Conservation (phyloP, 257 asterid genomes). For the Voacanga thouarsii region DNA sequence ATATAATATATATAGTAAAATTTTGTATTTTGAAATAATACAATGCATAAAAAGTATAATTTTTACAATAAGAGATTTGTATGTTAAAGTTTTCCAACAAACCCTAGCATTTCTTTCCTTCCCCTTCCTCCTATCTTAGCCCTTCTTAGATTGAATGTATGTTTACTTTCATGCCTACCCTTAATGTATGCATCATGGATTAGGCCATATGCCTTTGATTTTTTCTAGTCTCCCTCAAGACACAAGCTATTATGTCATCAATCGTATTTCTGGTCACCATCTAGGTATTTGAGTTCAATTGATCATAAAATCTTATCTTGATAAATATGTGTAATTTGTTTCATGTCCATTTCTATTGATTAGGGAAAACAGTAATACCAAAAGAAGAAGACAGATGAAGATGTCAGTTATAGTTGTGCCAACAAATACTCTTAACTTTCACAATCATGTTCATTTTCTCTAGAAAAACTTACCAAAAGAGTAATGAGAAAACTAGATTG, state of each 20-base stretch:
- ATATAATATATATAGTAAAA: no score
- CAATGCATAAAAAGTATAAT: no score
- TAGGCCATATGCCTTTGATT: neutral
- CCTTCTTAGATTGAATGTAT: neutral
- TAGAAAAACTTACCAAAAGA: slow-evolving; percentile 4
- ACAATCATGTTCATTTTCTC: slow-evolving; percentile 17
- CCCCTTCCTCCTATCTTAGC: neutral
- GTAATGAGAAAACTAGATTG: neutral
- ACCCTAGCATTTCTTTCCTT: neutral
- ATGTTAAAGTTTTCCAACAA: no score
- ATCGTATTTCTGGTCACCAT: neutral
- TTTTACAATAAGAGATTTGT: neutral
- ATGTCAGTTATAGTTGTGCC: neutral
- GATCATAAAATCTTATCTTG: neutral
- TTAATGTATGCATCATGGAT: neutral
- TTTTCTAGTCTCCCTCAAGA: neutral
- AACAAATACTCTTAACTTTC: neutral
- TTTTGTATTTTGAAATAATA: neutral
- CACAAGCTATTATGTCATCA: neutral
- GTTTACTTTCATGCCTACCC: neutral
- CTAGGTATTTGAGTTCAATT: neutral
- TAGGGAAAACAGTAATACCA: neutral
- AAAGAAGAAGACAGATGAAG: neutral
- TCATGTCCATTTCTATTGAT: neutral
- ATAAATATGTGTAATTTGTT: neutral